Percentiles rank a stretch among this genome's conserved stretches.
Conservation (phyloP, 1,139 yeast genomes). For the Williopsis jadinii region DNA sequence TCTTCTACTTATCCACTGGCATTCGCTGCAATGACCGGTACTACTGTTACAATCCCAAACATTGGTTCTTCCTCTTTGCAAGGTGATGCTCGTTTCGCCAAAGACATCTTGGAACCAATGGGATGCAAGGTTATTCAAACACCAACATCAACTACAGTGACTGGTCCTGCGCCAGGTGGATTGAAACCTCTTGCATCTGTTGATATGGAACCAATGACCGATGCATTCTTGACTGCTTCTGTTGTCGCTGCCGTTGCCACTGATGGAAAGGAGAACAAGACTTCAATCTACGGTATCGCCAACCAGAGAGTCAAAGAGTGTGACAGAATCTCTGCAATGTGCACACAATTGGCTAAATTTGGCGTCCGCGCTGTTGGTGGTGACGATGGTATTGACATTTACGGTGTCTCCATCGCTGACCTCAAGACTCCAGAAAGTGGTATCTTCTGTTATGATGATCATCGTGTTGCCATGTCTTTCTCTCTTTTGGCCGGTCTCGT, state of each 20-base stretch:
- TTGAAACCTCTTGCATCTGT: constrained; percentile 66
- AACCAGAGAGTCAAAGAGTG: constrained; percentile 98
- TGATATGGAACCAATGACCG: constrained; percentile 99
- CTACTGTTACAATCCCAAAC: constrained; percentile 88
- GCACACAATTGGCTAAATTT: constrained; percentile 76
- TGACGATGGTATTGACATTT: constrained; percentile 87
- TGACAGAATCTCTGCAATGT: constrained; percentile 94
- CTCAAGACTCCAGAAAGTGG: constrained; percentile 54
- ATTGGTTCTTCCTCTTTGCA: constrained; percentile 89
- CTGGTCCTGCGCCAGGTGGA: constrained; percentile 71
- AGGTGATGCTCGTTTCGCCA: constrained; percentile 97
- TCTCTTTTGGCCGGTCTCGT: constrained; percentile 66
- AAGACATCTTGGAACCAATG: constrained; percentile 89
- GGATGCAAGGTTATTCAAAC: constrained; percentile 88
- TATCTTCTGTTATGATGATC: constrained; percentile 83
- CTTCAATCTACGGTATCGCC: constrained; percentile 91
- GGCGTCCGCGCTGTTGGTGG: constrained; percentile 82
- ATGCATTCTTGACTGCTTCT: constrained; percentile 93
- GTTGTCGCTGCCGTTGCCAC: constrained; percentile 91
- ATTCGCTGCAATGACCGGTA: constrained; percentile 95
- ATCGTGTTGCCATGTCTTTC: constrained; percentile 97
- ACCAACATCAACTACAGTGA: constrained; percentile 79
- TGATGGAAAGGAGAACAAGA: constrained; percentile 38
- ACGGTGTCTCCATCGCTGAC: constrained; percentile 48
- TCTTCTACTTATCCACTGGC: constrained; percentile 98